Percentiles rank a stretch among this genome's conserved stretches.
Evolutionary conservation across 148 eudicot species (phyloP).

Genomic region (Mesembryanthemum crystallinum): DNA sequence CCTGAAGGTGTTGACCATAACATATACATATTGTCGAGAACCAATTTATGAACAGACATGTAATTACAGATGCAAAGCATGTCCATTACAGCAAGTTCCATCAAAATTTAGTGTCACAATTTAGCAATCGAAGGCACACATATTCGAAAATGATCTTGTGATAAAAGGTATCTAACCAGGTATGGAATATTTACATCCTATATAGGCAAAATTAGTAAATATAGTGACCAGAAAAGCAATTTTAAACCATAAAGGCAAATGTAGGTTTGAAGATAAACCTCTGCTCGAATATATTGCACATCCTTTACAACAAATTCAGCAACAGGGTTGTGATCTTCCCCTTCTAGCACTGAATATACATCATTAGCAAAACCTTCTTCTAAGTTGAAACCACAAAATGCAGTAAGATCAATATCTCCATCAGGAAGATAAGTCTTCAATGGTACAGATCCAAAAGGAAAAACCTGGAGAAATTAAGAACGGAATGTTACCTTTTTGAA

Average conservation of each 20-base stretch:
- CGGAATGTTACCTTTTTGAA: conserved; percentile 1
- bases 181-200: background rate
- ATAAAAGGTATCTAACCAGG: background rate
- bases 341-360: conserved; percentile 57
- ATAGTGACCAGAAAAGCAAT: background rate
- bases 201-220: no score
- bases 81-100: background rate
- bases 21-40: background rate
- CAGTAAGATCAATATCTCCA: conserved; percentile 93
- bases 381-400: conserved; percentile 51
- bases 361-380: conserved; percentile 62
- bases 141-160: background rate
- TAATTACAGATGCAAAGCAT: background rate
- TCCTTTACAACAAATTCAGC: conserved; percentile 83
- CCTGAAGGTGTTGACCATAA: background rate
- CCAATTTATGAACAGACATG: background rate
- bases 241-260: conserved; percentile 12
- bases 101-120: conserved; percentile 3
- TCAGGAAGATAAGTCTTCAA: conserved; percentile 92
- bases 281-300: conserved; percentile 85
- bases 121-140: background rate
- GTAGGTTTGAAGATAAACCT: conserved; percentile 48
- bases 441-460: conserved; percentile 91
- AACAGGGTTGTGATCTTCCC: conserved; percentile 53
- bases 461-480: conserved; percentile 46